Base-by-base conservation (phyloP, 2,329 filamentous ascomycete genomes). In the Juglanconis sp. region DNA sequence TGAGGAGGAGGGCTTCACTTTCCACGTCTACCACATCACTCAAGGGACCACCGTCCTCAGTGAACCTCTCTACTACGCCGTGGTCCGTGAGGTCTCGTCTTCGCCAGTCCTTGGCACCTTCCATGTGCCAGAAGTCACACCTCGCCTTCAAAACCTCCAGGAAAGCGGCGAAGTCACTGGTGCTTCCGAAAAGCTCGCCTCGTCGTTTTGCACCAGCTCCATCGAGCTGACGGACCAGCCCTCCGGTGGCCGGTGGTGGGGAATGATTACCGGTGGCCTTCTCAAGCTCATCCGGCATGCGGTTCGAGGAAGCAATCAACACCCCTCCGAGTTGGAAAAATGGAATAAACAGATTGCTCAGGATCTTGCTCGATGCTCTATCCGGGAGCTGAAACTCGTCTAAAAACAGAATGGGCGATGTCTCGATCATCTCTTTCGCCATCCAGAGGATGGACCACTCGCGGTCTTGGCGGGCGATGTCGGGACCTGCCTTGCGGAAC, bases 301-400 rank as follows among this genome's bases (percentile, higher is more conserved):
- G 84, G 70, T 95, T 95, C 4, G 88, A 92, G 0, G 89, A 92
- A 1, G 90, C 90, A 42, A 95, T 81, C 15, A 95, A 76, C 0
- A 95, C 91, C 7, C 91, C 91, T 0, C 91, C 91, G 3, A 94
- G 80, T 64, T 93, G 89, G 69, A 94, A 94, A 74, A 94, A 94
- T 1, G 83, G 81, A 6, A 90, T 90, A 71, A 95, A 87, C 2
- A 95, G 79, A 67, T 90, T 89, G 62, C 88, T 91, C 63, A 95
- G 76, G 51, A 94, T 91, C 72, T 93, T 94, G 67, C 86, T 89
- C 2, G 89, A 84, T 2, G 87, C 89, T 65, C 88, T 82, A 72
- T 94, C 91, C 0, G 91, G 91, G 42, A 95, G 81, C 69, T 95
- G 91, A 64, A 95, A 94, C 70, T 95, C 90, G 66, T 94, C 90